Conservation (phyloP, 179 eudicot genomes). For the Nepenthes alata region DNA sequence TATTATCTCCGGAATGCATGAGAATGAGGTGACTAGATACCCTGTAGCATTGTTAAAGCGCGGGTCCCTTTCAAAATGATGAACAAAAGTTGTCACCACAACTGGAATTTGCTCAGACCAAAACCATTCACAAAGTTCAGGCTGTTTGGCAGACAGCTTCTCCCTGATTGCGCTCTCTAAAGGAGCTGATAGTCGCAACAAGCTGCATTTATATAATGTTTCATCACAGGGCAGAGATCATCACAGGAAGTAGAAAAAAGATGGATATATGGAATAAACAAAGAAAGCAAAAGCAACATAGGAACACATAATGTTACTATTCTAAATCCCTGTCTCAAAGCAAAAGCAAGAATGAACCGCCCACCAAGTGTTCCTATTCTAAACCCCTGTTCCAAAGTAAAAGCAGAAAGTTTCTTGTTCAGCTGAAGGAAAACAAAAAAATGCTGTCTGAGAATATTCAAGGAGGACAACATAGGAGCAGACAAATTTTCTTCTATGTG, state of each 20-base stretch:
- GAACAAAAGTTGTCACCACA: conserved; percentile 59
- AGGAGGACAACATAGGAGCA: too few species aligned
- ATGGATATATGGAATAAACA: neutral
- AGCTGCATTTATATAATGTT: conserved; percentile 36
- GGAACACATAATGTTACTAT: too few species aligned
- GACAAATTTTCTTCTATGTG: too few species aligned
- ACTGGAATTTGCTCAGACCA: conserved; percentile 93
- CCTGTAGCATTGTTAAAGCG: conserved; percentile 56
- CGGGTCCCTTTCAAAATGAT: conserved; percentile 74
- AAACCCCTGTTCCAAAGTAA: too few species aligned
- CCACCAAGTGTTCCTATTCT: too few species aligned
- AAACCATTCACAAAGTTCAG: conserved; percentile 74
- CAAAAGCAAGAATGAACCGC: too few species aligned
- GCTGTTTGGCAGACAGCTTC: conserved; percentile 62
- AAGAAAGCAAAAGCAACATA: neutral
- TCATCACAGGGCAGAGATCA: conserved; percentile 2
- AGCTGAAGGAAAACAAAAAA: neutral
- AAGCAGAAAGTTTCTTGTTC: neutral
- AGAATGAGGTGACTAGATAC: conserved; percentile 34
- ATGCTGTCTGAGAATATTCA: neutral
- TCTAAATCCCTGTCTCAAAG: too few species aligned
- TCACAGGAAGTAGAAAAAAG: conserved; percentile 1
- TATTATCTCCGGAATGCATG: conserved; percentile 1
- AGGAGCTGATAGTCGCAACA: conserved; percentile 76
- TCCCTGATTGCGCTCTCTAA: conserved; percentile 76